Percentiles rank a stretch among this genome's conserved stretches.
These are phyloP conservation scores for Fistulinella prunicolor DNA, from an alignment of 768 basidiomycete genomes.

Conservation along the genomic window DNA sequence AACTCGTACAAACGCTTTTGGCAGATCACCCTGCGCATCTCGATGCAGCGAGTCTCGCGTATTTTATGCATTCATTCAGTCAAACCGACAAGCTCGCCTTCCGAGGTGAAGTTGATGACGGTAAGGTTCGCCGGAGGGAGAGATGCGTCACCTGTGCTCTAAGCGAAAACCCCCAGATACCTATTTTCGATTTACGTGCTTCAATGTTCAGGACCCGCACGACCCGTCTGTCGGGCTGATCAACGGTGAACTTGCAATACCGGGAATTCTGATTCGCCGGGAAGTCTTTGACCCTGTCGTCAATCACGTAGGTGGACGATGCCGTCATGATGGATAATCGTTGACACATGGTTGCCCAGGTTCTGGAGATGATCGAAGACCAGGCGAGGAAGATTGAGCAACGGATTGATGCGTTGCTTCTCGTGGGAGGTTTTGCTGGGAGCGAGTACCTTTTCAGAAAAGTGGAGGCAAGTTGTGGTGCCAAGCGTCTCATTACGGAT, in stretches of 20 bases:
- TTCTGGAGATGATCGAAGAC: constrained; percentile 74
- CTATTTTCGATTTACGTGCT: constrained; percentile 87
- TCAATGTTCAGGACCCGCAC: constrained; percentile 81
- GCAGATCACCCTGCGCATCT: constrained; percentile 84
- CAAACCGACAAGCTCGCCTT: constrained; percentile 86
- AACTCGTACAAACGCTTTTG: constrained; percentile 73
- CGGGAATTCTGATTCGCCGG: constrained; percentile 71
- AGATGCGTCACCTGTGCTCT: neutral
- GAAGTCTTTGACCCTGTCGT: constrained; percentile 91
- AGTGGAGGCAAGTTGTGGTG: constrained; percentile 55
- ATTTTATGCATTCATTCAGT: constrained; percentile 87
- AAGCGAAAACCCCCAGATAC: constrained; percentile 46
- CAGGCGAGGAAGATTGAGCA: constrained; percentile 68
- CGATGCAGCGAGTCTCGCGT: constrained; percentile 75
- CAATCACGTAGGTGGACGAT: constrained; percentile 51
- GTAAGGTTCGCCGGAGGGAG: constrained; percentile 36
- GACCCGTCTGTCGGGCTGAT: constrained; percentile 77
- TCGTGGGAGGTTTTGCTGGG: constrained; percentile 88
- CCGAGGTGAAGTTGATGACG: constrained; percentile 69
- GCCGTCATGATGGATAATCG: constrained; percentile 2
- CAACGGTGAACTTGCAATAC: constrained; percentile 82
- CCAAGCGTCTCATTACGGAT: neutral
- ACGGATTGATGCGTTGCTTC: constrained; percentile 75
- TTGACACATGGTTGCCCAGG: constrained; percentile 41
- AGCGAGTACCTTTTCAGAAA: constrained; percentile 81